phyloP scores from a whole-genome alignment of 1,139 yeast species.

The Sugiyamaella pinicola region DNA sequence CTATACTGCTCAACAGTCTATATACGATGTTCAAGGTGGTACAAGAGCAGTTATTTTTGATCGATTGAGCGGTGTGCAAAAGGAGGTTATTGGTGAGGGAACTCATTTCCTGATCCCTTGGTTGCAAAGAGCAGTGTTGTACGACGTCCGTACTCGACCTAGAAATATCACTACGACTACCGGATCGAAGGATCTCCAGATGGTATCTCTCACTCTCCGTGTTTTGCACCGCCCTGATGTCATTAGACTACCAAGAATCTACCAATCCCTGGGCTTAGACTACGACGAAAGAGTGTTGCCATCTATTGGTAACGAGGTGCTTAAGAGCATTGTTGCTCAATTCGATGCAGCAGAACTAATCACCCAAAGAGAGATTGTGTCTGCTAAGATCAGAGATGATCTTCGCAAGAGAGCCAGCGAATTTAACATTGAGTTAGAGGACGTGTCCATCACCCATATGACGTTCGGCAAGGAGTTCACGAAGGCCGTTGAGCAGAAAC shows the following conservation, averaged over 20 bases:
- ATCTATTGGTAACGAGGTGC: constrained; percentile 93
- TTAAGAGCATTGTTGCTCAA: constrained; percentile 95
- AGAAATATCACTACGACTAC: constrained; percentile 93
- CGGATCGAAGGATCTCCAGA: constrained; percentile 96
- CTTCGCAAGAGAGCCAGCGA: constrained; percentile 81
- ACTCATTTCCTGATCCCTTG: constrained; percentile 95
- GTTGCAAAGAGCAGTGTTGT: constrained; percentile 88
- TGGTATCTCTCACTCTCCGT: constrained; percentile 89
- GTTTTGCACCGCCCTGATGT: constrained; percentile 96
- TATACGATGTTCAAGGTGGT: constrained; percentile 93
- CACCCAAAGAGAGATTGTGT: constrained; percentile 94
- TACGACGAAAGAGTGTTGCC: constrained; percentile 97
- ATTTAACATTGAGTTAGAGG: constrained; percentile 90
- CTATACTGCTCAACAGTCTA: constrained; percentile 36
- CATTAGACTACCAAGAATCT: constrained; percentile 73
- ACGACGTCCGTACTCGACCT: constrained; percentile 91
- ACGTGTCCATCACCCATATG: constrained; percentile 97
- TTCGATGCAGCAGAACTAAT: constrained; percentile 97
- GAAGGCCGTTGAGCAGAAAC: constrained; percentile 97
- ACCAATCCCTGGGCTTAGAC: constrained; percentile 88
- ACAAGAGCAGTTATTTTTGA: constrained; percentile 94
- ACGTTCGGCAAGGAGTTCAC: constrained; percentile 97
- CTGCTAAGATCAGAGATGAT: constrained; percentile 86
- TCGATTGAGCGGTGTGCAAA: constrained; percentile 85
- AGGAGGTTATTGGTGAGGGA: constrained; percentile 89